Percentiles rank a stretch among this genome's conserved stretches.
phyloP scores from a whole-genome alignment of 169 alveolate species.

The Plasmodium relictum region DNA sequence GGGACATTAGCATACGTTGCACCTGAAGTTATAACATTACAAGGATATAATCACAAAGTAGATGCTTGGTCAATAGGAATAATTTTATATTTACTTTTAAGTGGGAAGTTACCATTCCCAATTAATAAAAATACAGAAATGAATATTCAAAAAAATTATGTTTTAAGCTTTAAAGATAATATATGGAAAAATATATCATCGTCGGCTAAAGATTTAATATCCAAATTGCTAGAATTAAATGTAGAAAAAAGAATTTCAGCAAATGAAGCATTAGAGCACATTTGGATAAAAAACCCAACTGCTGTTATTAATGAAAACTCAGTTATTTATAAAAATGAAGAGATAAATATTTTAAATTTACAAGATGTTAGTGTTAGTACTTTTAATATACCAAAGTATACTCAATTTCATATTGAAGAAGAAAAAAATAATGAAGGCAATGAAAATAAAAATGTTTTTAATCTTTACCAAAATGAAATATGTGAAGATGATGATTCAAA shows the following conservation, averaged over 20 bases:
- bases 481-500: constrained; percentile 62
- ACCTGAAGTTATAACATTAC: constrained; percentile 92
- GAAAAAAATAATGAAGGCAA: constrained; percentile 34
- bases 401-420: constrained; percentile 43
- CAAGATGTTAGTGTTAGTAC: constrained; percentile 78
- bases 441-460: constrained; percentile 28
- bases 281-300: constrained; percentile 90
- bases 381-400: constrained; percentile 75
- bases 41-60: constrained; percentile 92
- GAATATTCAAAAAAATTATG: constrained; percentile 78
- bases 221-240: constrained; percentile 80
- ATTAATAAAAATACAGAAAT: constrained; percentile 81
- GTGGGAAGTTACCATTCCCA: constrained; percentile 94
- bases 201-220: constrained; percentile 87
- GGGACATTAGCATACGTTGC: constrained; percentile 95
- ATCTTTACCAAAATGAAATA: constrained; percentile 39
- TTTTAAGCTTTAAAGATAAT: constrained; percentile 84
- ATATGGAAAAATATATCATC: constrained; percentile 88
- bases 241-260: constrained; percentile 86
- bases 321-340: constrained; percentile 67
- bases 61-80: constrained; percentile 95
- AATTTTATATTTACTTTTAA: constrained; percentile 89
- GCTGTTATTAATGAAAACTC: constrained; percentile 89
- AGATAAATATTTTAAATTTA: constrained; percentile 56
- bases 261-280: constrained; percentile 90